phyloP scores from a whole-genome alignment of 148 eudicot species.

The Fagopyrum esculentum region DNA sequence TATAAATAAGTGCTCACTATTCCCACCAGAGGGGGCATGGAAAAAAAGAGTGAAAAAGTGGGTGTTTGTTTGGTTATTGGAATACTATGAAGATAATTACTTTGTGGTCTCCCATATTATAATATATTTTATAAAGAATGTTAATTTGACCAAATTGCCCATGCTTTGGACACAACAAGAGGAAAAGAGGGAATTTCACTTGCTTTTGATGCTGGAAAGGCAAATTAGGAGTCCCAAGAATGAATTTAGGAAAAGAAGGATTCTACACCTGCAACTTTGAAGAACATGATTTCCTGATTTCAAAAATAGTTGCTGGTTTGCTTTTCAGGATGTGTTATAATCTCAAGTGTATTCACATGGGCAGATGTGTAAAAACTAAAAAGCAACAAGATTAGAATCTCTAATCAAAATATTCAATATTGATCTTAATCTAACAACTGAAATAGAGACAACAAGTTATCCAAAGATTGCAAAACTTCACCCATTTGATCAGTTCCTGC shows the following conservation, averaged over 20 bases:
- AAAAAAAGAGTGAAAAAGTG: slow-evolving; percentile 27
- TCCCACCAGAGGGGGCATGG: slow-evolving; percentile 21
- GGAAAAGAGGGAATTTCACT: not conserved
- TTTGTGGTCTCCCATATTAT: not conserved
- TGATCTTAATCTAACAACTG: not conserved
- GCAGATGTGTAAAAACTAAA: not conserved
- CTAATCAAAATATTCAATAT: not conserved
- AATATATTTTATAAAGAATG: not conserved
- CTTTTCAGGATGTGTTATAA: slow-evolving; percentile 6
- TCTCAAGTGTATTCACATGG: slow-evolving; percentile 5
- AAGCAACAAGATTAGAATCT: slow-evolving; percentile 4
- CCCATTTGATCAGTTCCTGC: not conserved
- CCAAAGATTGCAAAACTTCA: too few species aligned
- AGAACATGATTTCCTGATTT: slow-evolving; percentile 8
- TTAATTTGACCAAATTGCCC: slow-evolving; percentile 3
- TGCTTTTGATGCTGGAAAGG: slow-evolving; percentile 27
- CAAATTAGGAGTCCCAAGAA: slow-evolving; percentile 4
- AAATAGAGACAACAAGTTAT: not conserved
- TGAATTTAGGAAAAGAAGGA: slow-evolving; percentile 5
- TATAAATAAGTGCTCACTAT: slow-evolving; percentile 6
- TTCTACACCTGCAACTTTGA: slow-evolving; percentile 2
- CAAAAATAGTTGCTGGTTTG: slow-evolving; percentile 4
- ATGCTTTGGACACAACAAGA: slow-evolving; percentile 5
- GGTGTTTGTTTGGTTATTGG: slow-evolving; percentile 40
- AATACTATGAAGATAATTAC: slow-evolving; percentile 15